A percentile compares a stretch with the other conserved stretches of the same genome.
Evolutionary conservation across 176 grass and related monocot species (phyloP).

Genomic region (Musa troglodytarum): DNA sequence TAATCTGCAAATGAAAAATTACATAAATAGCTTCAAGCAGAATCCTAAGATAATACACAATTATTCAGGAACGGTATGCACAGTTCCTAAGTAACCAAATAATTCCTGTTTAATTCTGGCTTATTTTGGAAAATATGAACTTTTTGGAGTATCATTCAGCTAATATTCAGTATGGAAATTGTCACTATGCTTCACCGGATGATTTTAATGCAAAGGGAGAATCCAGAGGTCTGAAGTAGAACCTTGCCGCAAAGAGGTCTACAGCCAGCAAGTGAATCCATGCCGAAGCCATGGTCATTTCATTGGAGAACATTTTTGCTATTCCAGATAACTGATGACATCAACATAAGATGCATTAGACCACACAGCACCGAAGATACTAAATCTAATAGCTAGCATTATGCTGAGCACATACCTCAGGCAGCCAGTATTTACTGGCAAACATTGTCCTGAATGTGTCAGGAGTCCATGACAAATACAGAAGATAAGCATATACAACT

Average conservation of each 20-base stretch:
- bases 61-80: no score
- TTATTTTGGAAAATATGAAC: neutral
- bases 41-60: no score
- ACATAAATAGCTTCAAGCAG: no score
- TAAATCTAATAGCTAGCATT: neutral
- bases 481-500: conserved; percentile 73
- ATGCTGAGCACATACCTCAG: conserved; percentile 47
- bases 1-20: no score
- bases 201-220: no score
- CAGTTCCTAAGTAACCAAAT: no score
- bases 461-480: conserved; percentile 86
- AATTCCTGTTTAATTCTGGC: no score
- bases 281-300: conserved; percentile 81
- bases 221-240: neutral
- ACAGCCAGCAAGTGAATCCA: conserved; percentile 97
- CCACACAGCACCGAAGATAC: neutral
- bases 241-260: conserved; percentile 86
- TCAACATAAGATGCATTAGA: conserved; percentile 4
- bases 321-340: conserved; percentile 53
- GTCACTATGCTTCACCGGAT: neutral
- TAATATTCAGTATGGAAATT: neutral
- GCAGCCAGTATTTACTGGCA: conserved; percentile 90
- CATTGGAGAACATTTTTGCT: conserved; percentile 76
- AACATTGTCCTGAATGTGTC: conserved; percentile 75
- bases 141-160: neutral